Evolutionary conservation across 2,329 filamentous ascomycete genomes (phyloP), one percentile per base, ranked within the genome.

Genomic region (Claviceps quebecensis): DNA sequence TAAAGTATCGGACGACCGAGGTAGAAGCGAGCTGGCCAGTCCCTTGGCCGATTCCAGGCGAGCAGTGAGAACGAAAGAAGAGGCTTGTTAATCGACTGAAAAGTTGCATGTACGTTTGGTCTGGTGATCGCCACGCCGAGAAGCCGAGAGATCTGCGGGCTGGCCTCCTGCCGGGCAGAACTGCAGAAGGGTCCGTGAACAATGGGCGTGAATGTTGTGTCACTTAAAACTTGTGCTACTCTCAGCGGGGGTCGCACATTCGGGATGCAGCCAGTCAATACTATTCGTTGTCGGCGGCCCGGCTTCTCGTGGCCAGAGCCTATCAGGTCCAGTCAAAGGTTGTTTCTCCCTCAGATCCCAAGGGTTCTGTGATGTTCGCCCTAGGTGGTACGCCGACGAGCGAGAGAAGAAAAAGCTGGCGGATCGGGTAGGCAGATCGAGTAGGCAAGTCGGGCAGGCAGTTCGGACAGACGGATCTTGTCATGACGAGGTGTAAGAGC

Each of bases 181-280:
- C 6, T 29, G 23, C 7, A 37, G 2, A 38, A 49, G 23, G 26
- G 39, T 43, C 47, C 39, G 47, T 49, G 47, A 40, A 40, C 17
- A 43, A 43, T 7, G 23, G 47, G 47, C n/a, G 47, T 44, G 17
- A 23, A 49, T 44, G 47, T 37, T 44, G 47, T 49, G 47, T 49
- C 37, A 34, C 9, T 26, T 26, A 3, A 23, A 23, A 23, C 22
- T 8, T 19, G 19, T 11, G 47, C 16, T 48, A 23, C 22, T 26
- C 17, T 11, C 47, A 8, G 26, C 39, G 47, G 39, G 26, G 19
- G 26, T 36, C 39, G 47, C 26, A 23, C 39, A 43, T 49, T 43
- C 23, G 47, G 44, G 26, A 49, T 36, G 39, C 47, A 49, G 26
- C 17, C 14, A 40, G 39, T 36, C 47, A 4, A 40, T 23, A 22